phyloP scores from a whole-genome alignment of 139 green algal species.

The Edaphochlamys debaryana region DNA sequence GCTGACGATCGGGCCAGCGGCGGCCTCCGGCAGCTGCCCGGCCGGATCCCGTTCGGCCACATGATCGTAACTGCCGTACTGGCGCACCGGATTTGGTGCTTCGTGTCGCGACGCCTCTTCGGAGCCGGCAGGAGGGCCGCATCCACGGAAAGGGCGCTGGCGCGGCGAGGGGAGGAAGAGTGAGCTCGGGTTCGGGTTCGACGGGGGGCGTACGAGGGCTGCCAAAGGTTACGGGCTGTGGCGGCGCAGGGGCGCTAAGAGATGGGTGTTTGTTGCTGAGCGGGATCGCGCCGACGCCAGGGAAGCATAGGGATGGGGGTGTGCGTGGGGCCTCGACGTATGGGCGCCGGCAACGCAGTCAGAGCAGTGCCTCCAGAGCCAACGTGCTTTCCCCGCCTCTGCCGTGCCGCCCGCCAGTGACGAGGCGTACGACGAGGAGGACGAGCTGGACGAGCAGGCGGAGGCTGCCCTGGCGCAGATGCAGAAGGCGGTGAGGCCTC shows the following conservation, averaged over 20 bases:
- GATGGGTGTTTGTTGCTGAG: too few species aligned
- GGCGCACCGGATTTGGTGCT: slow-evolving; percentile 1
- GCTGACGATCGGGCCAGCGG: too few species aligned
- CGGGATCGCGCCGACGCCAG: too few species aligned
- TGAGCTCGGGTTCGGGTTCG: background rate
- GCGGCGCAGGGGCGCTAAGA: too few species aligned
- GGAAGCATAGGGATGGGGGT: too few species aligned
- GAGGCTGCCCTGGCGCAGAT: background rate
- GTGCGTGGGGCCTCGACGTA: too few species aligned
- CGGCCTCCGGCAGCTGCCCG: background rate
- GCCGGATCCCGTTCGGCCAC: slow-evolving; percentile 9
- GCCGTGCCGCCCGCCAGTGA: background rate
- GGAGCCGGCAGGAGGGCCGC: background rate
- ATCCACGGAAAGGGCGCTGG: background rate
- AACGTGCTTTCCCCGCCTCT: too few species aligned
- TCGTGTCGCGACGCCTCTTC: slow-evolving; percentile 1
- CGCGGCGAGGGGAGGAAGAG: background rate
- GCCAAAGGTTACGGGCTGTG: too few species aligned
- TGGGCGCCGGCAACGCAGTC: too few species aligned
- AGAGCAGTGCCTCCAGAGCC: too few species aligned
- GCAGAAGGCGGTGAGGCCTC: slow-evolving; percentile 8
- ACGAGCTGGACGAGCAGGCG: slow-evolving; percentile 10
- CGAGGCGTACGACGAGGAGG: background rate
- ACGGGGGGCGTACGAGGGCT: too few species aligned
- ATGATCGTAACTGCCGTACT: background rate